Evolutionary conservation across 1,139 yeast species (phyloP).

Genomic region (Saccharomyces pastorianus): DNA sequence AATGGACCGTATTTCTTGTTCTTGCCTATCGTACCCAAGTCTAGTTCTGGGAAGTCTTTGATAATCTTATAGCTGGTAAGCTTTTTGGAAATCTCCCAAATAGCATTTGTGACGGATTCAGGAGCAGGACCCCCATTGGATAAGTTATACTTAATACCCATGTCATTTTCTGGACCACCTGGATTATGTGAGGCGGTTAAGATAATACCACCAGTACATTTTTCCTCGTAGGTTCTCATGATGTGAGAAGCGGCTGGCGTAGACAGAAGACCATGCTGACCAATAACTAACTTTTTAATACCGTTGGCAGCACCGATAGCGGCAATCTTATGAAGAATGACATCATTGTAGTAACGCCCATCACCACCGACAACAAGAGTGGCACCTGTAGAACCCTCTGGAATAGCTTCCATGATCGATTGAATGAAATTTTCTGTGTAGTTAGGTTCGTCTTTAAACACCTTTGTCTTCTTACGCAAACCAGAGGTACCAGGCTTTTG

Average conservation of each 20-base stretch:
- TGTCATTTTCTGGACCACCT: conserved; percentile 87
- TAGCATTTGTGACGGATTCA: conserved; percentile 81
- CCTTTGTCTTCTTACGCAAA: conserved; percentile 79
- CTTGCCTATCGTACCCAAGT: conserved; percentile 51
- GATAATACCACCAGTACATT: conserved; percentile 90
- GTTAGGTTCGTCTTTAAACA: conserved; percentile 61
- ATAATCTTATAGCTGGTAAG: conserved; percentile 54
- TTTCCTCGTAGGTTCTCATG: conserved; percentile 53
- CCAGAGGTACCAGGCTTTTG: conserved; percentile 99
- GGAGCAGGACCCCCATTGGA: conserved; percentile 99
- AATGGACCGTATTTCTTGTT: conserved; percentile 41
- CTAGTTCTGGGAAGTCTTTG: conserved; percentile 48
- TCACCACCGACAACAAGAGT: conserved; percentile 93
- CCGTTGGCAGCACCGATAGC: conserved; percentile 88
- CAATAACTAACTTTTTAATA: conserved; percentile 74
- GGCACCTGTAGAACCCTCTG: conserved; percentile 75
- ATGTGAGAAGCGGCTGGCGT: conserved; percentile 96
- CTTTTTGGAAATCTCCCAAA: conserved; percentile 59
- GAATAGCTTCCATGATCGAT: conserved; percentile 74
- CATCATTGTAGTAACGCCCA: conserved; percentile 84
- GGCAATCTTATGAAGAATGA: conserved; percentile 72
- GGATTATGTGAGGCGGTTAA: conserved; percentile 97
- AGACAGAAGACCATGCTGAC: conserved; percentile 79
- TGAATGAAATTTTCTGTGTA: conserved; percentile 94
- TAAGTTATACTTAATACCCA: conserved; percentile 92